Percentiles rank a stretch among this genome's conserved stretches.
These are phyloP conservation scores for Podosphaera xanthii DNA, from an alignment of 2,329 filamentous ascomycete genomes.

Conservation along the genomic window DNA sequence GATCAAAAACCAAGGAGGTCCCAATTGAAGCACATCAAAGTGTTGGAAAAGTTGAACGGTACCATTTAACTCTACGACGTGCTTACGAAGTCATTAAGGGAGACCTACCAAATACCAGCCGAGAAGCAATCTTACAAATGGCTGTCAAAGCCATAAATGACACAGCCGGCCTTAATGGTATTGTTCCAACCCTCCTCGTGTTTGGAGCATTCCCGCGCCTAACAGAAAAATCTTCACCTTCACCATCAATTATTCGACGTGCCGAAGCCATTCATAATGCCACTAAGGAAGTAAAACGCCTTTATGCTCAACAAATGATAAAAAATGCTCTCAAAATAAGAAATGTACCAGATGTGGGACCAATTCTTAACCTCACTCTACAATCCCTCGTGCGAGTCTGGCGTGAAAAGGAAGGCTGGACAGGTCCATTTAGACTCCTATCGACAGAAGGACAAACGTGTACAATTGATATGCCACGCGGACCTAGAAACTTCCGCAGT, in stretches of 20 bases:
- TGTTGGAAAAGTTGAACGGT: constrained; percentile 2
- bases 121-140: constrained; percentile 4
- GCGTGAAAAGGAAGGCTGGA: constrained; percentile 2
- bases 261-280: constrained; percentile 1
- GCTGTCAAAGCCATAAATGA: constrained; percentile 2
- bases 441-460: constrained; percentile 2
- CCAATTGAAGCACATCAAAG: constrained; percentile 1
- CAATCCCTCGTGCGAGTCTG: constrained; percentile 3
- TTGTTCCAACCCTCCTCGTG: constrained; percentile 5
- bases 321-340: constrained; percentile 2
- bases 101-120: constrained; percentile 1
- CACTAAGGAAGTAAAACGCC: constrained; percentile 1
- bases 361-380: constrained; percentile 1
- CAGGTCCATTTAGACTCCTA: constrained; percentile 3
- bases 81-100: constrained; percentile 2
- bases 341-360: constrained; percentile 1
- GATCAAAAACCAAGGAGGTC: neutral
- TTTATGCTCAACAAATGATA: constrained; percentile 1
- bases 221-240: constrained; percentile 1
- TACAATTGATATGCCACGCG: constrained; percentile 1
- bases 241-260: constrained; percentile 1
- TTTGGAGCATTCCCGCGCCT: constrained; percentile 3
- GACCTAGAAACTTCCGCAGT: constrained; percentile 1
- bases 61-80: constrained; percentile 2
- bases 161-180: constrained; percentile 3